phyloP scores from a whole-genome alignment of 306 rosid genomes.

The Ormosia emarginata region DNA sequence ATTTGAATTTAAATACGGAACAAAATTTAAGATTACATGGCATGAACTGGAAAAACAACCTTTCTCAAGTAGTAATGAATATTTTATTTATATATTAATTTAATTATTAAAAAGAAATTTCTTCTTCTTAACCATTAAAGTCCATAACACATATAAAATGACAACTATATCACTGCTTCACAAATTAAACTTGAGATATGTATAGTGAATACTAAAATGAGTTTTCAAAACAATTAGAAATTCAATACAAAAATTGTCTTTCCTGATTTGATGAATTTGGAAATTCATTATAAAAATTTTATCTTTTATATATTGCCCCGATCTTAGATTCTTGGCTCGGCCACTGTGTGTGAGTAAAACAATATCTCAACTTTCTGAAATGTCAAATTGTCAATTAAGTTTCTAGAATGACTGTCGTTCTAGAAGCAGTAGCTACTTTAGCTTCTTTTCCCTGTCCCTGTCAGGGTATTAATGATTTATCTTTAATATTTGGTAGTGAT shows the following conservation, averaged over 20 bases:
- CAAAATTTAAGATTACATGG: no score
- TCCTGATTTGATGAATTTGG: neutral
- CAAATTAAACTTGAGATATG: neutral
- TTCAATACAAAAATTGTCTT: neutral
- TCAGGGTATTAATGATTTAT: neutral
- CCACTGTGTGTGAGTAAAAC: neutral
- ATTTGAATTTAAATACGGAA: no score
- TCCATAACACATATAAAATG: neutral
- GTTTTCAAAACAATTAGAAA: neutral
- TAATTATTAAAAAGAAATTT: neutral
- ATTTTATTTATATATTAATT: neutral
- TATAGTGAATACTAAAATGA: neutral
- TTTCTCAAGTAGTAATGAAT: neutral
- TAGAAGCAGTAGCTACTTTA: neutral
- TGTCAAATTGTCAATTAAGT: no score
- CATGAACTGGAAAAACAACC: neutral
- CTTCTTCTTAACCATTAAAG: neutral
- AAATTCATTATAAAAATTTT: neutral
- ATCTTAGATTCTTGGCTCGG: neutral
- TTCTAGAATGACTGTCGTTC: neutral
- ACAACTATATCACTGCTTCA: neutral
- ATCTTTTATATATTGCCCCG: neutral
- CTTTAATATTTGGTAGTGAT: neutral
- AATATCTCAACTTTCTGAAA: neutral
- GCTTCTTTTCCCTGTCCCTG: neutral